Conservation (phyloP, 2,329 filamentous ascomycete species). For the Arthrinium phaeospermum region DNA sequence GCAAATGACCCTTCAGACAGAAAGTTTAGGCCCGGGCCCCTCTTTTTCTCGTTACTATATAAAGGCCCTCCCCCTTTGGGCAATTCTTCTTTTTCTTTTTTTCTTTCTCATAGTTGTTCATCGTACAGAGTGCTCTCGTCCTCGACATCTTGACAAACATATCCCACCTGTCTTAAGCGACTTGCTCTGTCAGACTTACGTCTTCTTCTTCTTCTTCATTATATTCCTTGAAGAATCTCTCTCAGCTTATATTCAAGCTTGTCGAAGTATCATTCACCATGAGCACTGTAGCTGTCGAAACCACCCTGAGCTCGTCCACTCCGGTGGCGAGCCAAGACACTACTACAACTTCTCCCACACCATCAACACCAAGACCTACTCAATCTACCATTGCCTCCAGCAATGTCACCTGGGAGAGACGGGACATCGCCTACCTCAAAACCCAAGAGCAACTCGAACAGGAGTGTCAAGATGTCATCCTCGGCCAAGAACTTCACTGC, state of each 20-base stretch:
- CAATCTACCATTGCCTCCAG: no score
- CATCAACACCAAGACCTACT: background rate
- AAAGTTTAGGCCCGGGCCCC: background rate
- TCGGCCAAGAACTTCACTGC: conserved; percentile 26
- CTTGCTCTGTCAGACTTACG: background rate
- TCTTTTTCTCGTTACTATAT: no score
- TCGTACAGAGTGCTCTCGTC: background rate
- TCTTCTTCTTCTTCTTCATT: background rate
- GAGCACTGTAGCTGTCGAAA: background rate
- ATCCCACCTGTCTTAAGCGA: background rate
- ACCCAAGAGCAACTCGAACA: conserved; percentile 23
- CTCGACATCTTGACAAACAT: background rate
- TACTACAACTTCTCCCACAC: background rate
- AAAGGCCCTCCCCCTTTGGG: background rate
- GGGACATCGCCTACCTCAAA: conserved; percentile 40
- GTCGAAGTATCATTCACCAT: background rate
- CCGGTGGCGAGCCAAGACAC: background rate
- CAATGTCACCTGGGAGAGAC: background rate
- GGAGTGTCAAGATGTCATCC: conserved; percentile 30
- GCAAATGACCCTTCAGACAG: background rate
- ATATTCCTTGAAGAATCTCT: background rate
- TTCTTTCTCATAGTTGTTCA: background rate
- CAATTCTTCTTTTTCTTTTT: background rate
- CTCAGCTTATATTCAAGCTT: background rate
- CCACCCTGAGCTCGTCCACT: background rate